phyloP scores from a whole-genome alignment of 345 rosid genomes.

The Dipteronia sinensis region DNA sequence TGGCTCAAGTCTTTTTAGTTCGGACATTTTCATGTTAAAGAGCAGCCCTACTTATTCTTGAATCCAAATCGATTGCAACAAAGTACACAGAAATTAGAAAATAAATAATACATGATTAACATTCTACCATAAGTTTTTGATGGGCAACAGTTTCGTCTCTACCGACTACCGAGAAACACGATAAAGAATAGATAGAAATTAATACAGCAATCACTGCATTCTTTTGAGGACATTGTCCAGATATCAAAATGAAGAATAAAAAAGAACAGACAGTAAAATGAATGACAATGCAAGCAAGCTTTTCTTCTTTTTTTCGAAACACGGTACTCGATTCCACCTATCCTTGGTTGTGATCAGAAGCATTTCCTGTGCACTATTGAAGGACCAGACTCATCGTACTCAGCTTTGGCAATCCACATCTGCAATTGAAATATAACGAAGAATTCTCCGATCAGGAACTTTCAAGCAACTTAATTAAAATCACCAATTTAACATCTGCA shows the following conservation, averaged over 20 bases:
- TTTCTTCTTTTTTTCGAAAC: conserved; percentile 16
- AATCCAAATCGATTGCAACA: neutral
- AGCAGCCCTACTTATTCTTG: neutral
- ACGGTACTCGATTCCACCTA: neutral
- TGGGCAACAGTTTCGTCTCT: conserved; percentile 17
- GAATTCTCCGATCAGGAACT: neutral
- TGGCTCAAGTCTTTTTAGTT: no score
- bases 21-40: neutral
- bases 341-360: conserved; percentile 34
- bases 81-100: neutral
- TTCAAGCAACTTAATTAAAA: neutral
- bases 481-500: neutral
- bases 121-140: neutral
- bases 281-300: conserved; percentile 26
- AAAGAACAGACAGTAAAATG: conserved; percentile 9
- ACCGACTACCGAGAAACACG: neutral
- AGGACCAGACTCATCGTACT: conserved; percentile 65
- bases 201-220: conserved; percentile 17
- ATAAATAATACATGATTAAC: neutral
- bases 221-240: conserved; percentile 24
- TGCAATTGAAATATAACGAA: conserved; percentile 15
- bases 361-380: conserved; percentile 64
- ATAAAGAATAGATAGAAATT: conserved; percentile 14
- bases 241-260: neutral
- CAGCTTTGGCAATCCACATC: conserved; percentile 68